A percentile compares a stretch with the other conserved stretches of the same genome.
Conservation (phyloP, 352 stramenopile species). For the Globisporangium alternatum region DNA sequence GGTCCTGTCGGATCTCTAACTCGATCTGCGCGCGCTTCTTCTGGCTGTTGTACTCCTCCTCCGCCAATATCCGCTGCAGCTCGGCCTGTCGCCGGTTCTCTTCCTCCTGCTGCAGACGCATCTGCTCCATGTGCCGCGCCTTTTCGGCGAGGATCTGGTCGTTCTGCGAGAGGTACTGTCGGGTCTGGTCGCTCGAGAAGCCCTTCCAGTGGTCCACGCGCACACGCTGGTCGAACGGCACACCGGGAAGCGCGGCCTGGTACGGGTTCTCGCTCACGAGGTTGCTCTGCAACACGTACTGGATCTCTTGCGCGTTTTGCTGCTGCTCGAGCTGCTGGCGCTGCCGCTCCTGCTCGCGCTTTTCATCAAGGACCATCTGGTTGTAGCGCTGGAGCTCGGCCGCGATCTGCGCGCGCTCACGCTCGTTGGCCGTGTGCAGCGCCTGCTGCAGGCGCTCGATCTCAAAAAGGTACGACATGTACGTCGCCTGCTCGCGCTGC, state of each 20-base stretch:
- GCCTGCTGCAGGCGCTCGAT: constrained; percentile 55
- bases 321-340: constrained; percentile 44
- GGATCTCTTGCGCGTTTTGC: constrained; percentile 54
- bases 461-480: constrained; percentile 48
- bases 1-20: constrained; percentile 48
- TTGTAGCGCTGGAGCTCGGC: constrained; percentile 59
- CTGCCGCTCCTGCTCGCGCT: constrained; percentile 33
- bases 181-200: constrained; percentile 58
- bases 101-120: constrained; percentile 32
- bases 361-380: constrained; percentile 38
- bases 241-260: constrained; percentile 40
- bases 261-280: constrained; percentile 70
- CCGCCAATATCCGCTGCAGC: constrained; percentile 40
- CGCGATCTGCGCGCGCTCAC: constrained; percentile 41
- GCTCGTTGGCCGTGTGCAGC: constrained; percentile 53
- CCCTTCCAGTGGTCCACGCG: constrained; percentile 83
- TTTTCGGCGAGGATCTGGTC: constrained; percentile 58
- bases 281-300: constrained; percentile 54
- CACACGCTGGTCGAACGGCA: constrained; percentile 48
- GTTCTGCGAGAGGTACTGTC: constrained; percentile 50
- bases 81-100: constrained; percentile 35
- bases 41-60: constrained; percentile 52
- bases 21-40: constrained; percentile 45
- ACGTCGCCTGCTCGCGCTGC: constrained; percentile 34
- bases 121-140: constrained; percentile 31